phyloP scores from a whole-genome alignment of 106 monocot species.

The Acanthochlamys bracteata region DNA sequence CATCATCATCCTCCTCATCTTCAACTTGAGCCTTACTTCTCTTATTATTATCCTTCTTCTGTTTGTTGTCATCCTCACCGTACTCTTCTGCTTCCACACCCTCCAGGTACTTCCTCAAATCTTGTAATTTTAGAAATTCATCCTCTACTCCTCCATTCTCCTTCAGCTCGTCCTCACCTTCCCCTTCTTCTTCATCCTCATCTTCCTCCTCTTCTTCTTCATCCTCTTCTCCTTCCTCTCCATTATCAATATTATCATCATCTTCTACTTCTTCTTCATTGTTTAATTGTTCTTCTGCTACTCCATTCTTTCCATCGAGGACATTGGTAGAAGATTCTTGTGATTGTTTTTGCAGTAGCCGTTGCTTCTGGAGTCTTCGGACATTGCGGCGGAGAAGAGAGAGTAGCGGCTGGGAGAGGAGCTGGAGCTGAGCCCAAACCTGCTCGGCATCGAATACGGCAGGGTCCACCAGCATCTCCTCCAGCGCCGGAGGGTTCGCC shows the following conservation, averaged over 20 bases:
- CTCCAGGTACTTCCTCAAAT: constrained; percentile 49
- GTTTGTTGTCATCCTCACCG: constrained; percentile 18
- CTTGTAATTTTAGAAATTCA: constrained; percentile 50
- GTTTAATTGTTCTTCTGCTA: constrained; percentile 8
- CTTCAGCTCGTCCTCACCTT: constrained; percentile 18
- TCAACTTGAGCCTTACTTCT: constrained; percentile 23
- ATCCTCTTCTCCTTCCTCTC: constrained; percentile 16
- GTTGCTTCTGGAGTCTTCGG: constrained; percentile 19
- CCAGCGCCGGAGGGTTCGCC: constrained; percentile 26
- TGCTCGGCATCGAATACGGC: constrained; percentile 83
- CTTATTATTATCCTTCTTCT: constrained; percentile 14
- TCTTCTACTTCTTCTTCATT: constrained; percentile 3
- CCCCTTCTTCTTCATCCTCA: constrained; percentile 16
- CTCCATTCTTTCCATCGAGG: constrained; percentile 7
- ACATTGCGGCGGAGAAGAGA: constrained; percentile 30
- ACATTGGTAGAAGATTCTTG: no score
- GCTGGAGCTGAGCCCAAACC: constrained; percentile 88
- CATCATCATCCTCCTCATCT: constrained; percentile 30
- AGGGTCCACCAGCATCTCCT: constrained; percentile 36
- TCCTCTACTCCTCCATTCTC: constrained; percentile 17
- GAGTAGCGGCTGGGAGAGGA: constrained; percentile 37
- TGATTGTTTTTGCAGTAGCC: background rate
- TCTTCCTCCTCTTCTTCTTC: constrained; percentile 14
- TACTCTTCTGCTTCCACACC: constrained; percentile 59
- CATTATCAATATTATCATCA: constrained; percentile 15